phyloP scores from a whole-genome alignment of 805 yeast species.

The Yarrowia porcina region DNA sequence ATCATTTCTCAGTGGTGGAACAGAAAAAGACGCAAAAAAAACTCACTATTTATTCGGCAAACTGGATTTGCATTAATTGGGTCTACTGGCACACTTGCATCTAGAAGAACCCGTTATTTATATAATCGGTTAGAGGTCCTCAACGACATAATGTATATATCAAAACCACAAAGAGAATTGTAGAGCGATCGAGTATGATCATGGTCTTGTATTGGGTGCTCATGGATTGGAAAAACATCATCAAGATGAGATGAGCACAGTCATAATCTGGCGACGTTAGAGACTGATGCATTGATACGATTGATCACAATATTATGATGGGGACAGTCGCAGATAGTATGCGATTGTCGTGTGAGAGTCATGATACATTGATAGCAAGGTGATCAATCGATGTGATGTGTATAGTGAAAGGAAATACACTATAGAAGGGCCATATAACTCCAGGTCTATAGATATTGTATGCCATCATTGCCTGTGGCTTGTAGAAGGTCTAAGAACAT shows the following conservation, averaged over 20 bases:
- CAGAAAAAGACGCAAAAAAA: not conserved
- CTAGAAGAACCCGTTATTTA: slow-evolving; percentile 26
- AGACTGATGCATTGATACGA: too few relatives aligned
- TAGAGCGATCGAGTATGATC: not conserved
- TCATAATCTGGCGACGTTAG: too few relatives aligned
- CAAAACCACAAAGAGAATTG: not conserved
- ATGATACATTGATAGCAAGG: too few relatives aligned
- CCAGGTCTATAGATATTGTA: too few relatives aligned
- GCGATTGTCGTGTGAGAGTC: not conserved
- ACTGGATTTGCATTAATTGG: slow-evolving; percentile 27
- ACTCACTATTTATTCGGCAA: slow-evolving; percentile 26
- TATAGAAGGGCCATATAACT: too few relatives aligned
- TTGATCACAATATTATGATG: not conserved
- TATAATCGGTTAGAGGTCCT: slow-evolving; percentile 26
- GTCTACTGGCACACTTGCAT: slow-evolving; percentile 25
- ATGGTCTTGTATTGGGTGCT: too few relatives aligned
- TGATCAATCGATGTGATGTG: too few relatives aligned
- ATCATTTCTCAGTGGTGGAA: not conserved
- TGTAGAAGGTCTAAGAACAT: not conserved
- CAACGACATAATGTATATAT: slow-evolving; percentile 26
- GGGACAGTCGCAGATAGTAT: not conserved
- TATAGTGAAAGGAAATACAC: too few relatives aligned
- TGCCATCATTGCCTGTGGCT: not conserved
- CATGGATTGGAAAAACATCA: too few relatives aligned
- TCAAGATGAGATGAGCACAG: too few relatives aligned